phyloP scores from a whole-genome alignment of 2,329 filamentous ascomycete species.

The Fusarium hainanense region DNA sequence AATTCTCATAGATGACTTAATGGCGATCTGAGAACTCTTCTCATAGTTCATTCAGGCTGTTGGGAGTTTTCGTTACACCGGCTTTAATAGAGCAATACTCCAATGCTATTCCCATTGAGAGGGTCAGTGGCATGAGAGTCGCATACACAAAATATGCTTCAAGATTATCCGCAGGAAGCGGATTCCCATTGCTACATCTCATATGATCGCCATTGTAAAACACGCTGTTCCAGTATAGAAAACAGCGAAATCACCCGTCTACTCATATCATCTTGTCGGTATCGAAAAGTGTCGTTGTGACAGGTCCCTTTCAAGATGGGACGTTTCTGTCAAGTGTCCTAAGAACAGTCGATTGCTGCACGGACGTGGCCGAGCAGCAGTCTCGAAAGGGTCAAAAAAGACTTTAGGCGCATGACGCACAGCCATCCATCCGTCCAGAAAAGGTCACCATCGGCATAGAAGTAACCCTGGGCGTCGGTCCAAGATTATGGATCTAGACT shows the following conservation, averaged over 20 bases:
- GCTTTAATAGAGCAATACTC: background rate
- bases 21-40: background rate
- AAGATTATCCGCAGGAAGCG: background rate
- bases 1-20: background rate
- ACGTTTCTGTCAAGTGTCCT: conserved; percentile 29
- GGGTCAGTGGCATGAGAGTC: background rate
- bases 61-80: background rate
- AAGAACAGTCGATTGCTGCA: conserved; percentile 41
- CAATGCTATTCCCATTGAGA: conserved; percentile 15
- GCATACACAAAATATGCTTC: background rate
- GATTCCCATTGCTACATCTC: conserved; percentile 20
- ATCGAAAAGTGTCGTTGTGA: conserved; percentile 27
- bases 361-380: conserved; percentile 42
- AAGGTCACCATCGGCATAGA: conserved; percentile 36
- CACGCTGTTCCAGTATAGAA: conserved; percentile 1
- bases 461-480: conserved; percentile 20
- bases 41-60: background rate
- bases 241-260: conserved; percentile 1
- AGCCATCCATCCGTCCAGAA: conserved; percentile 10
- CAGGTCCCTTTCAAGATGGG: conserved; percentile 35
- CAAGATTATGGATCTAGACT: conserved; percentile 2
- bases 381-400: conserved; percentile 11
- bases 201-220: conserved; percentile 3
- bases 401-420: conserved; percentile 39
- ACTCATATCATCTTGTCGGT: conserved; percentile 31